A percentile compares a stretch with the other conserved stretches of the same genome.
phyloP scores from a whole-genome alignment of 495 filamentous ascomycete species.

The Rhypophila decipiens region DNA sequence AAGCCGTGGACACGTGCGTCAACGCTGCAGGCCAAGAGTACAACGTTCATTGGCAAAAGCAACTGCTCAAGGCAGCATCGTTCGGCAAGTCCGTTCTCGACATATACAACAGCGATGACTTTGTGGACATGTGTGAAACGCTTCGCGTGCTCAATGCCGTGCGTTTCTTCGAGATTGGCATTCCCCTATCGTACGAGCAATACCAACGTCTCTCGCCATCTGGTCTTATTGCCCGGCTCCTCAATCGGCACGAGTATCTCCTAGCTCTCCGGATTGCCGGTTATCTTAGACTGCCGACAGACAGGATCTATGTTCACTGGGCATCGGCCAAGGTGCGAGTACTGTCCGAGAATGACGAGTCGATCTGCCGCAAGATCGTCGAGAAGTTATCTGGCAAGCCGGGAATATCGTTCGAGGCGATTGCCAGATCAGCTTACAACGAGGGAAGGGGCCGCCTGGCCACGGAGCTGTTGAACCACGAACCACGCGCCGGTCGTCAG shows the following conservation, averaged over 20 bases:
- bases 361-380: slow-evolving; percentile 81
- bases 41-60: slow-evolving; percentile 85
- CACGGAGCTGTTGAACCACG: slow-evolving; percentile 85
- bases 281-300: slow-evolving; percentile 78
- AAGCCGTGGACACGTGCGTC: slow-evolving; percentile 88
- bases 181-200: slow-evolving; percentile 91
- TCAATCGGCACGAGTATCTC: slow-evolving; percentile 85
- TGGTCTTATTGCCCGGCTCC: slow-evolving; percentile 73
- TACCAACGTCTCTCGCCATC: slow-evolving; percentile 81
- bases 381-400: slow-evolving; percentile 77
- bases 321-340: slow-evolving; percentile 87
- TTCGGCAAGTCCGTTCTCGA: slow-evolving; percentile 97
- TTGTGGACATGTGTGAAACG: slow-evolving; percentile 96
- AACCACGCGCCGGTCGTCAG: slow-evolving; percentile 88
- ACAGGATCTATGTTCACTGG: slow-evolving; percentile 93
- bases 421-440: slow-evolving; percentile 91
- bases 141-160: slow-evolving; percentile 88
- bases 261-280: slow-evolving; percentile 85
- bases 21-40: slow-evolving; percentile 90
- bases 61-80: slow-evolving; percentile 86
- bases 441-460: slow-evolving; percentile 84
- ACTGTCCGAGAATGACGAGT: slow-evolving; percentile 78
- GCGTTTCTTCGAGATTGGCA: slow-evolving; percentile 81
- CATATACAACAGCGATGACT: slow-evolving; percentile 94
- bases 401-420: slow-evolving; percentile 89